Evolutionary conservation across 257 asterid genomes (phyloP), one percentile per base, ranked within the genome.

Genomic region (Nicotiana sylvestris): DNA sequence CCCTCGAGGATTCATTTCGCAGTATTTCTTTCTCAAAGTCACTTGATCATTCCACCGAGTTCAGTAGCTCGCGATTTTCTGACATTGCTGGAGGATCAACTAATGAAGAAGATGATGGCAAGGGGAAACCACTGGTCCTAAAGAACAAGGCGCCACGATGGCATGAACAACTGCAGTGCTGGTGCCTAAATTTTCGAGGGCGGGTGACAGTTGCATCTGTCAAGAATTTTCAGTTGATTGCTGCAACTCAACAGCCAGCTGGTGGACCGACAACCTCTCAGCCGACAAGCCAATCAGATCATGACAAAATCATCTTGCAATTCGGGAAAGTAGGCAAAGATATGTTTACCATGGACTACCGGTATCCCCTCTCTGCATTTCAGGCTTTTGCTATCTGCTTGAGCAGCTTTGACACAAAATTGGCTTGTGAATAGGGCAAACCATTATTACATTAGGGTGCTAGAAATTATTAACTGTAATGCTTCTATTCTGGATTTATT

Each of bases 191-290:
- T 83, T 93, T 94, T 21, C 88, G 98, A 5, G 98, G 98, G 9
- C 87, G 98, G 32, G 98, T 95, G 35, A 95, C 98, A 0, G 98
- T 95, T 39, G 98, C 98, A 1, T 95, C 98, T n/a, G 98, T 95
- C 18, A 95, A 95, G 89, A 95, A 95, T 27, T 95, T 95, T 62
- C 98, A 95, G 86, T 78, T 95, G 88, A 93, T 95, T 4, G 98
- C 97, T 4, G 88, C 93, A 83, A 83, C 87, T 3, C 93, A 84
- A 37, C 88, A 90, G 0, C 77, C 78, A 0, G 68, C 89, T 5
- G 80, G 82, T 18, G 84, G 89, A 8, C 83, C 93, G 15, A 74
- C 91, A 1, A 43, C 90, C 4, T 84, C 94, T 37, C 95, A 88
- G 86, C 87, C 91, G 8, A 80, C 86, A 15, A 56, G 88, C 57